A percentile compares a stretch with the other conserved stretches of the same genome.
These are phyloP conservation scores for Atkinsonella hypoxylon DNA, from an alignment of 2,329 filamentous ascomycete species.

Conservation along the genomic window DNA sequence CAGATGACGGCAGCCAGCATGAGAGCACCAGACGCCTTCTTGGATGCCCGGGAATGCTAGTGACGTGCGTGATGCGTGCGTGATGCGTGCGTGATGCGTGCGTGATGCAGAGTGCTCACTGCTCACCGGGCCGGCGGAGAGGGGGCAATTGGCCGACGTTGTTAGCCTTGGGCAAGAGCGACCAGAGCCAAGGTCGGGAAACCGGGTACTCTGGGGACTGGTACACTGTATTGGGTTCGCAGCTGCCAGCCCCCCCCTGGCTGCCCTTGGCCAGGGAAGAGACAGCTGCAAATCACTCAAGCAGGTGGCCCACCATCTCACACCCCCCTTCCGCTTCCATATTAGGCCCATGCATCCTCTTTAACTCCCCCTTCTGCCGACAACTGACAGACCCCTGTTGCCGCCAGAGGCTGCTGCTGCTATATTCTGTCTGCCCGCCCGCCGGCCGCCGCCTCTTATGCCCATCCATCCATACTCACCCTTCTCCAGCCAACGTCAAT, in stretches of 20 bases:
- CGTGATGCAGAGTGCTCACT: background rate
- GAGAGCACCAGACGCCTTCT: background rate
- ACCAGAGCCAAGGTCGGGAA: too few species aligned
- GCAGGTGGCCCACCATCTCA: constrained; percentile 6
- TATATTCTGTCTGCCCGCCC: background rate
- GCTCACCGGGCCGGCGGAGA: background rate
- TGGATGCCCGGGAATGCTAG: background rate
- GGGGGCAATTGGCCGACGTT: too few species aligned
- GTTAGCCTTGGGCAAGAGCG: too few species aligned
- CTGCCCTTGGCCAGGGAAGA: constrained; percentile 4
- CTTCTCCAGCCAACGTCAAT: too few species aligned
- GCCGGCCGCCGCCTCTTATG: background rate
- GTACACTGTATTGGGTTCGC: too few species aligned
- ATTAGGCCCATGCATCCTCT: constrained; percentile 4
- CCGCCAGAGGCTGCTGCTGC: background rate
- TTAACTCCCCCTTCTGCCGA: background rate
- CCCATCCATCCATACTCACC: too few species aligned
- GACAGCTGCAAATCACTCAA: background rate
- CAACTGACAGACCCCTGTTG: background rate
- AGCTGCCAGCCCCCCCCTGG: too few species aligned
- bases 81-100: too few species aligned
- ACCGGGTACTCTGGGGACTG: too few species aligned
- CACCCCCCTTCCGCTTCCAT: constrained; percentile 3
- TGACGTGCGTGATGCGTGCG: too few species aligned
- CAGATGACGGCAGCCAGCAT: background rate